phyloP scores from a whole-genome alignment of 129 eudicot genomes.

The Gnaphalium uliginosum region DNA sequence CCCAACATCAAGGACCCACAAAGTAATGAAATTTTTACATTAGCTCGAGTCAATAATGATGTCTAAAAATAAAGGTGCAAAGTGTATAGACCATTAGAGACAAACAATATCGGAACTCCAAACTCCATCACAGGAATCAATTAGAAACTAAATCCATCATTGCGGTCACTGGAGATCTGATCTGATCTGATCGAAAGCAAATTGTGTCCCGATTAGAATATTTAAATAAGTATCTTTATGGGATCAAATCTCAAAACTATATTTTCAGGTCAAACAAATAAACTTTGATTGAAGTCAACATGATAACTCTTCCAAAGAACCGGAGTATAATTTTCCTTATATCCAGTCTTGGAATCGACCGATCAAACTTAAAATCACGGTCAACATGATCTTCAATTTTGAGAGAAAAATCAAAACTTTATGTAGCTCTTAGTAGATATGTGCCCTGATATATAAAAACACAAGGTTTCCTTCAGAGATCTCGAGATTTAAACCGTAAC shows the following conservation, averaged over 20 bases:
- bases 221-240: not conserved
- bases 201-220: constrained; percentile 8
- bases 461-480: constrained; percentile 8
- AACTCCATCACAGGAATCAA: not conserved
- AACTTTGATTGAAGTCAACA: not conserved
- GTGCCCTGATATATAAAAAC: not conserved
- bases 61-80: not conserved
- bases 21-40: not conserved
- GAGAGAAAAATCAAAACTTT: constrained; percentile 14
- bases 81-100: not conserved
- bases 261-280: not conserved
- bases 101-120: not conserved
- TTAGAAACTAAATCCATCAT: not conserved
- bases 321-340: not conserved
- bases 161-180: not conserved
- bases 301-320: not conserved
- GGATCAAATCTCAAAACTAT: constrained; percentile 11
- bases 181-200: not conserved
- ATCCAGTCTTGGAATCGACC: constrained; percentile 9
- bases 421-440: not conserved
- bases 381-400: constrained; percentile 13
- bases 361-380: constrained; percentile 14
- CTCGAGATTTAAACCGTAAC: constrained; percentile 19
- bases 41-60: not conserved
- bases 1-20: constrained; percentile 34